These are phyloP conservation scores for Lactifluus volemus DNA, from an alignment of 768 basidiomycete species.

Conservation along the genomic window DNA sequence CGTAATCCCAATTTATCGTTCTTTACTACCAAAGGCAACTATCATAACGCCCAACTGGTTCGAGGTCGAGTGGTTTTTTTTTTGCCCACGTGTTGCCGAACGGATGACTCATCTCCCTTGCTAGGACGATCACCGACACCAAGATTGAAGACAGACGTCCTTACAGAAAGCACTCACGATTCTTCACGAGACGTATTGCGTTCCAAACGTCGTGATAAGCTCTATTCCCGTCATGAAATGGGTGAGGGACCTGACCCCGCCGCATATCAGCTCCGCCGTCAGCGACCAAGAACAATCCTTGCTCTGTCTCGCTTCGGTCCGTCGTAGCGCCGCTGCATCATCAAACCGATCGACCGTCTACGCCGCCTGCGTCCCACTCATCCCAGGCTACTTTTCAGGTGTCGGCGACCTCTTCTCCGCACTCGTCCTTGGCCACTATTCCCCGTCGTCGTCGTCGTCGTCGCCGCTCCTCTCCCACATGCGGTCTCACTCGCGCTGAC, in stretches of 20 bases:
- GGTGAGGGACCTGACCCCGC: constrained; percentile 48
- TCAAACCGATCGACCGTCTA: constrained; percentile 42
- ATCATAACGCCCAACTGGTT: constrained; percentile 98
- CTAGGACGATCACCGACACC: constrained; percentile 67
- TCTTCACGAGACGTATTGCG: constrained; percentile 66
- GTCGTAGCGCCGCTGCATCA: constrained; percentile 1
- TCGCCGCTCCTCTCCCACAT: constrained; percentile 68
- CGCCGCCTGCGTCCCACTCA: constrained; percentile 62
- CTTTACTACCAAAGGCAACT: constrained; percentile 72
- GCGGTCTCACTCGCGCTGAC: constrained; percentile 63
- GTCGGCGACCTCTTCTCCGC: constrained; percentile 98
- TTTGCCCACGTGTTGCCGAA: not conserved
- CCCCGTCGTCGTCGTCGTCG: constrained; percentile 87
- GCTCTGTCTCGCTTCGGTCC: constrained; percentile 72
- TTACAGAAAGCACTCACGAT: constrained; percentile 59
- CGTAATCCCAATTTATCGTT: constrained; percentile 79
- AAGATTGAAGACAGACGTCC: constrained; percentile 49
- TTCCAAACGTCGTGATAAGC: constrained; percentile 87
- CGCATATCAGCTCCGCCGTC: constrained; percentile 29
- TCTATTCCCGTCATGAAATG: constrained; percentile 68
- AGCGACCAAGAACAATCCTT: constrained; percentile 38
- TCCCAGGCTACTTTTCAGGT: constrained; percentile 94
- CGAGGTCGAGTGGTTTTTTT: constrained; percentile 76
- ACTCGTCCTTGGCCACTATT: constrained; percentile 83
- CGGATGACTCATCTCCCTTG: not conserved